Percentiles rank a stretch among this genome's conserved stretches.
Evolutionary conservation across 2,329 filamentous ascomycete genomes (phyloP).

Genomic region (Bipolaris oryzae): DNA sequence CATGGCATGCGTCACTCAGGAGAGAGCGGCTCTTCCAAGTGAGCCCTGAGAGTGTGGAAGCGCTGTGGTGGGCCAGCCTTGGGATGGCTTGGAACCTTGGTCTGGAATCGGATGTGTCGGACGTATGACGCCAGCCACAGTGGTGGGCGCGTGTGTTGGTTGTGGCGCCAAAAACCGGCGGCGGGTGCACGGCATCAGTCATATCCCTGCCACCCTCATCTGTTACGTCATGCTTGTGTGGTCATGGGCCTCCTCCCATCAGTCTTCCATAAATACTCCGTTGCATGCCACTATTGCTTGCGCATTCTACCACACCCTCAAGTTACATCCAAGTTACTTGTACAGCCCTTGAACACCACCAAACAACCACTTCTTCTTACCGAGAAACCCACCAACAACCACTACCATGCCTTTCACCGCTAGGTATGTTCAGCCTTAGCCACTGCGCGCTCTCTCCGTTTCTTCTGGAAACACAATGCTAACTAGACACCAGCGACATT

Average conservation of each 20-base stretch:
- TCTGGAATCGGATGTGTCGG: conserved; percentile 8
- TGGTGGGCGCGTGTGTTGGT: not conserved
- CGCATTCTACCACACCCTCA: conserved; percentile 9
- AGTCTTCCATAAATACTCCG: conserved; percentile 35
- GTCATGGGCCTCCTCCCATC: conserved; percentile 27
- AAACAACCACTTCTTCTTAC: not conserved
- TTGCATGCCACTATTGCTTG: conserved; percentile 17
- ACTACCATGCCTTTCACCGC: conserved; percentile 66
- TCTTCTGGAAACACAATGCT: conserved; percentile 16
- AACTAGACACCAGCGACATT: conserved; percentile 60
- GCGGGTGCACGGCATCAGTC: conserved; percentile 20
- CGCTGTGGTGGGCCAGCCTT: not conserved
- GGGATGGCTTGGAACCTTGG: conserved; percentile 2
- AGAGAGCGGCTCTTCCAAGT: not conserved
- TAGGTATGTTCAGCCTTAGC: conserved; percentile 51
- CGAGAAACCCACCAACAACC: conserved; percentile 26
- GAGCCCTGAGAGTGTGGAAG: not conserved
- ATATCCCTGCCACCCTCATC: conserved; percentile 6
- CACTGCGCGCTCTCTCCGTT: not conserved
- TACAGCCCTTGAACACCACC: not conserved
- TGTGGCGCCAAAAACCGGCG: conserved; percentile 21
- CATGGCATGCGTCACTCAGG: conserved; percentile 8
- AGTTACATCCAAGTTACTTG: conserved; percentile 4
- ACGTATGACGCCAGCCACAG: conserved; percentile 13
- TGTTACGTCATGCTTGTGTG: conserved; percentile 24